phyloP scores from a whole-genome alignment of 805 yeast genomes.

The Pichia kluyveri region DNA sequence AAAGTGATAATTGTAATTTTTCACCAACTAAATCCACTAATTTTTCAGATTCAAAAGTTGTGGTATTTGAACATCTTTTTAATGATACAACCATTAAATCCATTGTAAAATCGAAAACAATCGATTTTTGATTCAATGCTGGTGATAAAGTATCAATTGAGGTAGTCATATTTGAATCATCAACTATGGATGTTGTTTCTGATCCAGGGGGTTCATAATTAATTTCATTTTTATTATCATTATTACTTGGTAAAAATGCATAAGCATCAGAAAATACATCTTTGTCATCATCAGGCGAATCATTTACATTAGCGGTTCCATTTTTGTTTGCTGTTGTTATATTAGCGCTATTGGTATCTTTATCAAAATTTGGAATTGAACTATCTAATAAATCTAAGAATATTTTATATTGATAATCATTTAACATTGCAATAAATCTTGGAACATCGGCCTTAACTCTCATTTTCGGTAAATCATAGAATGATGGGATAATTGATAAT shows the following conservation, averaged over 20 bases:
- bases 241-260: not conserved
- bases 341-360: not conserved
- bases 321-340: too few relatives aligned
- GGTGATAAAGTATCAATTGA: not conserved
- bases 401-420: constrained; percentile 85
- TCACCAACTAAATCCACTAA: constrained; percentile 70
- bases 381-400: constrained; percentile 69
- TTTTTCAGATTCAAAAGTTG: constrained; percentile 51
- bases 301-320: not conserved
- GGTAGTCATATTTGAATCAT: not conserved
- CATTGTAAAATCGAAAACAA: constrained; percentile 69
- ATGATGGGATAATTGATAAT: constrained; percentile 77
- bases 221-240: not conserved
- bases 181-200: not conserved
- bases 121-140: constrained; percentile 40
- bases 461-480: constrained; percentile 61
- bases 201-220: not conserved
- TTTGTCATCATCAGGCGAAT: not conserved
- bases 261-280: not conserved
- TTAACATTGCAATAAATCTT: constrained; percentile 56
- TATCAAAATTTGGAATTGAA: constrained; percentile 46
- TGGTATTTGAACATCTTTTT: constrained; percentile 56
- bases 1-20: constrained; percentile 49
- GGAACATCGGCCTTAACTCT: constrained; percentile 75
- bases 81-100: constrained; percentile 53